Conservation (phyloP, 768 basidiomycete genomes). For the Glaciozyma martinii region DNA sequence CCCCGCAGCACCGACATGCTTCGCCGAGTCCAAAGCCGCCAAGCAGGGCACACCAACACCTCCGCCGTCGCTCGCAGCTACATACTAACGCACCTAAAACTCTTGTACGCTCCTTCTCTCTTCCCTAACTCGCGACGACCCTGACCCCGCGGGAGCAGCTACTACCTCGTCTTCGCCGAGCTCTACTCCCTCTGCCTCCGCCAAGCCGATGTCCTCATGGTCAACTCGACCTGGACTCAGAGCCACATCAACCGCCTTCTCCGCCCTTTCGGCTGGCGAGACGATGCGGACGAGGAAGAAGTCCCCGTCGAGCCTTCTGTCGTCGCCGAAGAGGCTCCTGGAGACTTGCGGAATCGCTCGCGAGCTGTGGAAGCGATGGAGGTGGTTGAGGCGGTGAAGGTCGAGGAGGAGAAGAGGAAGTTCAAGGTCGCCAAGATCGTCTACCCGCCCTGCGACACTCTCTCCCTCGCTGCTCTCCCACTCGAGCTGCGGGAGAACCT, state of each 20-base stretch:
- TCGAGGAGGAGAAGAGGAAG: conserved; percentile 20
- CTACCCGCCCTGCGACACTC: conserved; percentile 87
- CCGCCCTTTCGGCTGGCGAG: not conserved
- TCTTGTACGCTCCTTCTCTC: conserved; percentile 47
- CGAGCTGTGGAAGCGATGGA: not conserved
- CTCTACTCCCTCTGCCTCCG: conserved; percentile 68
- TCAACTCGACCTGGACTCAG: conserved; percentile 92
- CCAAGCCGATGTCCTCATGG: conserved; percentile 60
- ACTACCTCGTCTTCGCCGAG: conserved; percentile 80
- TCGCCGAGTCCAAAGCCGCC: conserved; percentile 57
- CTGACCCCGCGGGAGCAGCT: conserved; percentile 45
- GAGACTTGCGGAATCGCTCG: not conserved
- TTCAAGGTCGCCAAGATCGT: conserved; percentile 46
- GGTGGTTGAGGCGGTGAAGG: not conserved
- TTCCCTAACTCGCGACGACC: not conserved
- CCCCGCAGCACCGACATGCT: conserved; percentile 73
- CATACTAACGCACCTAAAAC: conserved; percentile 54
- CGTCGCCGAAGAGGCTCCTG: not conserved
- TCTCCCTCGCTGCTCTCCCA: conserved; percentile 54
- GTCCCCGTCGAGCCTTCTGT: not conserved
- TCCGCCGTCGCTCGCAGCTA: conserved; percentile 50
- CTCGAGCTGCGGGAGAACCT: conserved; percentile 49
- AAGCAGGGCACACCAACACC: conserved; percentile 56
- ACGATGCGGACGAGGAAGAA: not conserved
- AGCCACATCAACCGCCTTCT: conserved; percentile 71